Evolutionary conservation across 2,329 filamentous ascomycete genomes (phyloP), one percentile per base, ranked within the genome.

Genomic region (Aaosphaeria arxii): DNA sequence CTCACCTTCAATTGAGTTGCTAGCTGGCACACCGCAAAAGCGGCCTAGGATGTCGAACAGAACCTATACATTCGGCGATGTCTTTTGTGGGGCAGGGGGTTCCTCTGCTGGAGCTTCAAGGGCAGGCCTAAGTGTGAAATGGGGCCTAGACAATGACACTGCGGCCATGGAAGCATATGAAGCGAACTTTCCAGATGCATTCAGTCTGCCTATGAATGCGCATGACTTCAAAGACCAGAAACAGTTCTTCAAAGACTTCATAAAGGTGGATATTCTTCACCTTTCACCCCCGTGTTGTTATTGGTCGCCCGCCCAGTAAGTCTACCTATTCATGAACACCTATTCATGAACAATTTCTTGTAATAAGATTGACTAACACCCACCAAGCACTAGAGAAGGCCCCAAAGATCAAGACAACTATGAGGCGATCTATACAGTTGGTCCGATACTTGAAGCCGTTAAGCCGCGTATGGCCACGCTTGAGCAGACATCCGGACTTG

Each of bases 1-100:
- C 17, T 11, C 36, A 0, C 32, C 35, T n/a, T 51, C 47, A 5
- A 9, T 47, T 28, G 45, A 51, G 43, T 13, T 43, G 30, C 5
- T 49, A 45, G 44, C 30, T 40, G 7, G 9, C 24, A 11, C 39
- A 3, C 24, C 39, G 9, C 7, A 28, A 9, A 9, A 11, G 9
- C 39, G 24, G 24, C 11, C 11, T 11, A 11, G 9, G 7, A 11
- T 11, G 11, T 46, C 49, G 17, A 17, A n/a, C 2, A 33, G 33
- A 1, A 36, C 9, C 4, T 52, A 57, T 5, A 52, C 44, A 0
- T 55, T 59, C 17, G 57, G 46, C 0, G 62, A 65, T 13, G 32
- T 28, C 0, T 65, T 57, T 35, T 62, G 58, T 30, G 59, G 62
- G 2, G 47, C 43, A n/a, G 62, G 62, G 13, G 61, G 61, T 28